phyloP scores from a whole-genome alignment of 768 basidiomycete species.

The Stropharia rugosoannulata region DNA sequence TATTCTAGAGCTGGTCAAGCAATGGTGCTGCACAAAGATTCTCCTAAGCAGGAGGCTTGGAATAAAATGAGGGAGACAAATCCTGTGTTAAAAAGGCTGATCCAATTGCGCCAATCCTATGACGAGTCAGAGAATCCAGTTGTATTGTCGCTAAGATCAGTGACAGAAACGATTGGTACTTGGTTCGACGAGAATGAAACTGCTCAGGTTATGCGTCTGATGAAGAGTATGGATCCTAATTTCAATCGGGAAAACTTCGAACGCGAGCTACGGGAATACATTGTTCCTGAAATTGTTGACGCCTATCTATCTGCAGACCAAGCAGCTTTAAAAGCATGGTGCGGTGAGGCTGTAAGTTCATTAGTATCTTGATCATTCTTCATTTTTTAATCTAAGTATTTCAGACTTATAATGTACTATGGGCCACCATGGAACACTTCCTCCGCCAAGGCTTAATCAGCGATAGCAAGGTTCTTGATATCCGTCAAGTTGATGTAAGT shows the following conservation, averaged over 20 bases:
- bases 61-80: slow-evolving; percentile 77
- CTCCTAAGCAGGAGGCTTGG: slow-evolving; percentile 79
- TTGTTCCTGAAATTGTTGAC: slow-evolving; percentile 96
- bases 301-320: slow-evolving; percentile 91
- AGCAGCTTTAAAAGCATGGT: slow-evolving; percentile 86
- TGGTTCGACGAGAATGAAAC: slow-evolving; percentile 99
- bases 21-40: slow-evolving; percentile 81
- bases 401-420: slow-evolving; percentile 96
- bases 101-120: slow-evolving; percentile 64
- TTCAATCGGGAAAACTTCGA: slow-evolving; percentile 89
- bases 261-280: slow-evolving; percentile 91
- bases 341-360: slow-evolving; percentile 84
- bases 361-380: not conserved
- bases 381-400: slow-evolving; percentile 7
- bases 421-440: slow-evolving; percentile 97
- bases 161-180: slow-evolving; percentile 82
- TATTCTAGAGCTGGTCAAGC: slow-evolving; percentile 76
- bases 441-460: slow-evolving; percentile 87
- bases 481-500: slow-evolving; percentile 93
- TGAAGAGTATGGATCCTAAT: slow-evolving; percentile 84
- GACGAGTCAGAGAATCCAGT: slow-evolving; percentile 94
- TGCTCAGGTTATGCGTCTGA: slow-evolving; percentile 87
- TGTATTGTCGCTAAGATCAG: slow-evolving; percentile 73
- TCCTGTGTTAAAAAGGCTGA: slow-evolving; percentile 64
- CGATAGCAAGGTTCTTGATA: slow-evolving; percentile 94